A percentile compares a stretch with the other conserved stretches of the same genome.
Evolutionary conservation across 2,329 filamentous ascomycete species (phyloP).

Genomic region (Esteya vermicola): DNA sequence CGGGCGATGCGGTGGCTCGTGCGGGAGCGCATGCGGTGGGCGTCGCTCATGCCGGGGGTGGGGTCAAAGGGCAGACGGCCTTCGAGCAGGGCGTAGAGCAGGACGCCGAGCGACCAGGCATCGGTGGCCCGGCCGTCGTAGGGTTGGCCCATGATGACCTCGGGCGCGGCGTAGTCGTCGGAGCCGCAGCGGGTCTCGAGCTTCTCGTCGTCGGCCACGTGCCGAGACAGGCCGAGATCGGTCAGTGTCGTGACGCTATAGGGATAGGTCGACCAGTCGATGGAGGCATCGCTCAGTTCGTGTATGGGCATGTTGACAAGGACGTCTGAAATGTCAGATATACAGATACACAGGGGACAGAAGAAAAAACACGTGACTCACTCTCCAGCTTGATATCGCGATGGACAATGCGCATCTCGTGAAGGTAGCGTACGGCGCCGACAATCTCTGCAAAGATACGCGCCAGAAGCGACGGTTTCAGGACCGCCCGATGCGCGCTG

Average conservation of each 20-base stretch:
- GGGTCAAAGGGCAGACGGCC: conserved; percentile 89
- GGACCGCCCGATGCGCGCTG: conserved; percentile 51
- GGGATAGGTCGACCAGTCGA: conserved; percentile 62
- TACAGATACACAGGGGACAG: conserved; percentile 6
- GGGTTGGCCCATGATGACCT: conserved; percentile 87
- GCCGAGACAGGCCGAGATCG: conserved; percentile 78
- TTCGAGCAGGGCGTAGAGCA: conserved; percentile 88
- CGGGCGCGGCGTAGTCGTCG: conserved; percentile 92
- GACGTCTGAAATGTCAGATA: conserved; percentile 45
- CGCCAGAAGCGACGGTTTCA: conserved; percentile 57
- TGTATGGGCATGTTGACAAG: conserved; percentile 68
- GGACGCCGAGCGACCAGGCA: conserved; percentile 86
- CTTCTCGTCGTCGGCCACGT: conserved; percentile 72
- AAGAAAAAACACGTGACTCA: conserved; percentile 29
- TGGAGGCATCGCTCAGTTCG: conserved; percentile 47
- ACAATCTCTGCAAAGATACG: conserved; percentile 86
- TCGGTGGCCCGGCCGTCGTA: conserved; percentile 90
- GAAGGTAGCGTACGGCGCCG: conserved; percentile 72
- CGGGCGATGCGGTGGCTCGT: conserved; percentile 91
- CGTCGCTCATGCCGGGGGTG: conserved; percentile 64
- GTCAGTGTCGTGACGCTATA: conserved; percentile 78
- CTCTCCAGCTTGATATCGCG: conserved; percentile 95
- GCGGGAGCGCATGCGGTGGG: conserved; percentile 60
- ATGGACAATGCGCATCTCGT: conserved; percentile 77
- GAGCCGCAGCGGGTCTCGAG: conserved; percentile 90